These are phyloP conservation scores for Alternaria angustiovoidea DNA, from an alignment of 2,329 filamentous ascomycete genomes.

Conservation along the genomic window DNA sequence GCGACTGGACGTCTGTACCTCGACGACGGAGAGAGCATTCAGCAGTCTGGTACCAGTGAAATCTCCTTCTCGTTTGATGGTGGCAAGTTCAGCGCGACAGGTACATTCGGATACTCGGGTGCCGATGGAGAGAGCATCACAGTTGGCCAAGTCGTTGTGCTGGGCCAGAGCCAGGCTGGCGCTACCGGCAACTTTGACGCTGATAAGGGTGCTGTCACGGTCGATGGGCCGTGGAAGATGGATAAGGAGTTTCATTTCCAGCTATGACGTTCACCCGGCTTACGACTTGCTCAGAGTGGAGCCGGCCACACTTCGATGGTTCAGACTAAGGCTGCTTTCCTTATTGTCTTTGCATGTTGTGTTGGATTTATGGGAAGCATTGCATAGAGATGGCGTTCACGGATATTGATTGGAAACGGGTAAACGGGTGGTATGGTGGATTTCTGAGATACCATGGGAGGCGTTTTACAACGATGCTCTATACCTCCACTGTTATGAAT, in stretches of 20 bases:
- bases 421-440: not conserved
- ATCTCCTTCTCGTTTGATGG: constrained; percentile 68
- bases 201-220: constrained; percentile 21
- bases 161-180: constrained; percentile 35
- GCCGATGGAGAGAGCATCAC: constrained; percentile 35
- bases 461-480: not conserved
- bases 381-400: not conserved
- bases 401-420: not conserved
- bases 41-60: constrained; percentile 64
- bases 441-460: not conserved
- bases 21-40: constrained; percentile 76
- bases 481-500: not conserved
- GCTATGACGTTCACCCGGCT: constrained; percentile 15
- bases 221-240: constrained; percentile 43
- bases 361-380: not conserved
- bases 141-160: constrained; percentile 36
- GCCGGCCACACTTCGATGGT: not conserved
- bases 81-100: constrained; percentile 61
- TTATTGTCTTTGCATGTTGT: not conserved
- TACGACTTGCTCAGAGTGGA: not conserved
- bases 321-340: not conserved
- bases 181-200: constrained; percentile 27
- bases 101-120: constrained; percentile 61
- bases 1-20: constrained; percentile 76
- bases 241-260: constrained; percentile 30